These are phyloP conservation scores for Abrus pulchellus DNA, from an alignment of 306 rosid species.

Conservation along the genomic window DNA sequence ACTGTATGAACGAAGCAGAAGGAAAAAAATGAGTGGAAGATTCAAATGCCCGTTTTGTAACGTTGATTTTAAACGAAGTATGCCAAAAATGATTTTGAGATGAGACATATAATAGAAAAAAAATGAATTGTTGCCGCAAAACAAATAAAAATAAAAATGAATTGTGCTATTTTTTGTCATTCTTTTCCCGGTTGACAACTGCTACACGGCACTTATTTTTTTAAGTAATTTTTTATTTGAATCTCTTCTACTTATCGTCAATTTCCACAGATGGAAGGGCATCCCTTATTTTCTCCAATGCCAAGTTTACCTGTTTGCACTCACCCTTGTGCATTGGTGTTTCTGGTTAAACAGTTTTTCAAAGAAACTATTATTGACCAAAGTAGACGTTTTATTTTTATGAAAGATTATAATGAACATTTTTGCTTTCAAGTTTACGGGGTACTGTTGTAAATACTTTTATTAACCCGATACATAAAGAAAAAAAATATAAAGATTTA, in stretches of 20 bases:
- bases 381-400: background rate
- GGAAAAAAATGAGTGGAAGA: background rate
- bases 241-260: background rate
- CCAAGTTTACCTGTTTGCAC: background rate
- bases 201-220: background rate
- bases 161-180: background rate
- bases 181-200: constrained; percentile 6
- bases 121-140: background rate
- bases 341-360: too few species aligned
- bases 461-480: too few species aligned
- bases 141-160: background rate
- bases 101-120: background rate
- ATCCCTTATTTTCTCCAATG: background rate
- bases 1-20: background rate
- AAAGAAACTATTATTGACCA: background rate
- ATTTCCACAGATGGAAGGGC: background rate
- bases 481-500: too few species aligned
- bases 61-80: background rate
- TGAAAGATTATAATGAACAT: too few species aligned
- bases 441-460: too few species aligned
- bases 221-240: background rate
- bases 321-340: background rate
- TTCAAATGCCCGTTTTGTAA: constrained; percentile 39
- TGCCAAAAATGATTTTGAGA: constrained; percentile 1
- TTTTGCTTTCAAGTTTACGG: too few species aligned